Evolutionary conservation across 495 filamentous ascomycete genomes (phyloP), one percentile per base, ranked within the genome.

Genomic region (Xylaria cubensis): DNA sequence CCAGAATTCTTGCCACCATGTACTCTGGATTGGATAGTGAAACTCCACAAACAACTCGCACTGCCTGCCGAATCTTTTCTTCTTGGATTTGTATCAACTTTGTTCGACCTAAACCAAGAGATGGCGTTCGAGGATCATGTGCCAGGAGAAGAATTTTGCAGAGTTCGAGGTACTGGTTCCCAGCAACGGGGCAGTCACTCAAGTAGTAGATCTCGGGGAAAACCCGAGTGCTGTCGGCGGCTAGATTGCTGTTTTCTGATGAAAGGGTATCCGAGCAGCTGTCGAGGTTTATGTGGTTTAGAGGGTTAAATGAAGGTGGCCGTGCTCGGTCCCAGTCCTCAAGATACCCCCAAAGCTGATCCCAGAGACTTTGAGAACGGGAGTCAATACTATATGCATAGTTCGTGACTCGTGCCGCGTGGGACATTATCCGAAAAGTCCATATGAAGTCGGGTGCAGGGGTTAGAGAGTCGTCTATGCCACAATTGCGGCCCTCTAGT

Each of bases 381-480:
- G 26, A 56, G 53, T 56, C 53, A 56, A 56, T 56, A 17, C 26
- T 26, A 17, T 56, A 56, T 13, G 53, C 53, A 56, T 56, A 56
- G 26, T 56, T 56, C 29, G 53, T 56, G 6, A 56, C 53, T 56
- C 53, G 53, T 17, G 53, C 53, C 7, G 53, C 53, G 26, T 56
- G 53, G 12, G 53, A 56, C 53, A 56, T 56, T 29, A 56, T 56
- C 29, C 53, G 53, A 17, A 56, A 56, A 1, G 53, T 56, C 53
- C 53, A 56, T 17, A 32, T 56, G 26, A 32, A 56, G 53, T 56
- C 53, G 26, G 53, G 53, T 56, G 53, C 53, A 56, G 53, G 53
- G 15, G 53, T 56, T 17, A 56, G 26, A 26, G 53, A 29, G 1
- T 32, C 53, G 8, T 56, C 53, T 26, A 56, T 56, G 26, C 53